phyloP scores from a whole-genome alignment of 2,329 filamentous ascomycete genomes.

The Botrytis medusae region DNA sequence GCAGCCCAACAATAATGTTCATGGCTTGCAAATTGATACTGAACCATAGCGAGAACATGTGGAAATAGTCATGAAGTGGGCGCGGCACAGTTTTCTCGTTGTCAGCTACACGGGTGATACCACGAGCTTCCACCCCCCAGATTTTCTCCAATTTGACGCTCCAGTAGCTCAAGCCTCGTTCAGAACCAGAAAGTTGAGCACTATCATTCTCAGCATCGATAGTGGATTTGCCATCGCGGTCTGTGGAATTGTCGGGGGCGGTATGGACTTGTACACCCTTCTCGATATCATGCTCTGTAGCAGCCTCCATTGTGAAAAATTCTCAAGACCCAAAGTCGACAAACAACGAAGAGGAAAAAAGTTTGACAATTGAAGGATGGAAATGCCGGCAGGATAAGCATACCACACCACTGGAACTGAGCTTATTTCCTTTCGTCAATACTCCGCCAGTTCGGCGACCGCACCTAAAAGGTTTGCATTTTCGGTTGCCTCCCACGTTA shows the following conservation, averaged over 20 bases:
- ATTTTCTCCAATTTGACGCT: conserved; percentile 22
- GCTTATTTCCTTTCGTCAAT: conserved; percentile 14
- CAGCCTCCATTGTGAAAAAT: conserved; percentile 16
- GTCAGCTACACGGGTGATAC: conserved; percentile 56
- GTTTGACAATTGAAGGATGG: not conserved
- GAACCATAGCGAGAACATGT: conserved; percentile 59
- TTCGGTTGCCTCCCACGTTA: not conserved
- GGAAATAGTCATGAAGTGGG: conserved; percentile 42
- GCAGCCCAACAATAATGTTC: conserved; percentile 61
- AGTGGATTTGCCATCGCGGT: conserved; percentile 16
- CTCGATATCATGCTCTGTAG: conserved; percentile 24
- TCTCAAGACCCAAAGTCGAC: not conserved
- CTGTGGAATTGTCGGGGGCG: conserved; percentile 1
- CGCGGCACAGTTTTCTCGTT: conserved; percentile 53
- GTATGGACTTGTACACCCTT: conserved; percentile 20
- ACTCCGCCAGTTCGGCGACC: not conserved
- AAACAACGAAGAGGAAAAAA: conserved; percentile 1
- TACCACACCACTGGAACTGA: conserved; percentile 2
- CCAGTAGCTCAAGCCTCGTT: conserved; percentile 16
- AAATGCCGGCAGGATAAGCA: not conserved
- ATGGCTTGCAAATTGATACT: conserved; percentile 61
- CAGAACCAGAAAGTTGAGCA: not conserved
- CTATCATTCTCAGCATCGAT: not conserved
- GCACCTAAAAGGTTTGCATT: not conserved
- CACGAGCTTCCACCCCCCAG: conserved; percentile 50